These are phyloP conservation scores for Tetradesmus obliquus DNA, from an alignment of 139 green algal species.

Conservation along the genomic window DNA sequence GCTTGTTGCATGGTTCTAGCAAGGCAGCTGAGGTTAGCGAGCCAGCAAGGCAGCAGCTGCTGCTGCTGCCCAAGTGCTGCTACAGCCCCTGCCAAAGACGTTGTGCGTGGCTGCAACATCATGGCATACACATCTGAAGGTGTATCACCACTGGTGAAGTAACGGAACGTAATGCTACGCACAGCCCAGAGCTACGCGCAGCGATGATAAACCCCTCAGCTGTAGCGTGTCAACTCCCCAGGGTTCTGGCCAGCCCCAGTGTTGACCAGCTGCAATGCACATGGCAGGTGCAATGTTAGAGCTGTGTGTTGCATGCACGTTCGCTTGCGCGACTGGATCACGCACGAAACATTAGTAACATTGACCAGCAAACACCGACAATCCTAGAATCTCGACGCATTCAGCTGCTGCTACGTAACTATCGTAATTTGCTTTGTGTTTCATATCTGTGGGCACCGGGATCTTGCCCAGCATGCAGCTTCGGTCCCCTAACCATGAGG, in stretches of 20 bases:
- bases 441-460: neutral
- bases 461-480: neutral
- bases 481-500: neutral
- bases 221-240: neutral
- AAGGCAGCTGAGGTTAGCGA: neutral
- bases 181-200: neutral
- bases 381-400: neutral
- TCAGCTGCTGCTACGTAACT: neutral
- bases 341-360: neutral
- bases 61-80: slow-evolving; percentile 10
- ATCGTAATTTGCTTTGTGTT: neutral
- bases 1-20: neutral
- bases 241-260: neutral
- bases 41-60: neutral
- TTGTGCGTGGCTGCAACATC: neutral
- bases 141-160: no score
- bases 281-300: neutral
- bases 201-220: neutral
- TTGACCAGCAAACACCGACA: slow-evolving; percentile 1
- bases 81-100: neutral
- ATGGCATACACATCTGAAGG: neutral
- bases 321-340: neutral
- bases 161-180: no score
- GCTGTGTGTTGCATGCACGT: neutral
- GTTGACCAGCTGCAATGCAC: neutral